A percentile compares a stretch with the other conserved stretches of the same genome.
Conservation (phyloP, 2,329 filamentous ascomycete genomes). For the Fusarium domesticum region DNA sequence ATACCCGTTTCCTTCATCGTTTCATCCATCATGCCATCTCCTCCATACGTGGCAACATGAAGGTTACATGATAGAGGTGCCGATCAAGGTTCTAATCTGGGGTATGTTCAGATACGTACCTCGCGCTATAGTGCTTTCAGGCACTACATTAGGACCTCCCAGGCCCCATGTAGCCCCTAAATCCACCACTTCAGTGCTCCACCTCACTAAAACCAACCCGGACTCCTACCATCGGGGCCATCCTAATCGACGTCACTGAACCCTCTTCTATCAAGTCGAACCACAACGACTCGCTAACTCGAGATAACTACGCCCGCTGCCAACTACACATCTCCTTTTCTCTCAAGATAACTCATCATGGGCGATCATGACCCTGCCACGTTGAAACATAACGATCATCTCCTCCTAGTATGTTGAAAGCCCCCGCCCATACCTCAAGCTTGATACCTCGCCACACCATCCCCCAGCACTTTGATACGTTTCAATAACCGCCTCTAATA, state of each 20-base stretch:
- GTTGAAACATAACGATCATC: constrained; percentile 2
- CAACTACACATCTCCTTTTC: not conserved
- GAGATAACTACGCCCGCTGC: not conserved
- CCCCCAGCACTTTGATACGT: not conserved
- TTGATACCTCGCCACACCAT: constrained; percentile 7
- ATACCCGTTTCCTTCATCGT: no score
- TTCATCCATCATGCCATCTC: no score
- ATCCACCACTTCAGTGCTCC: not conserved
- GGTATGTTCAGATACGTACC: no score
- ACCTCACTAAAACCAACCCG: not conserved
- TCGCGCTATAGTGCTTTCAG: no score
- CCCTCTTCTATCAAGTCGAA: not conserved
- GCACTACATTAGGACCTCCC: no score
- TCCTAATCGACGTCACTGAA: not conserved
- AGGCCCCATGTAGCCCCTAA: not conserved
- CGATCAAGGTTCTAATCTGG: no score
- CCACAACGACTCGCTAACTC: not conserved
- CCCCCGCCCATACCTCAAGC: not conserved
- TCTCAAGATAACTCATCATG: not conserved
- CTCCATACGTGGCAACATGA: no score
- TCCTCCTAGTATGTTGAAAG: not conserved
- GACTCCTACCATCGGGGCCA: not conserved
- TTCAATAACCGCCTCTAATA: constrained; percentile 3
- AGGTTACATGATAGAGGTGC: no score
- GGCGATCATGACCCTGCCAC: constrained; percentile 1